phyloP scores from a whole-genome alignment of 306 rosid genomes.

The Inga laurina region DNA sequence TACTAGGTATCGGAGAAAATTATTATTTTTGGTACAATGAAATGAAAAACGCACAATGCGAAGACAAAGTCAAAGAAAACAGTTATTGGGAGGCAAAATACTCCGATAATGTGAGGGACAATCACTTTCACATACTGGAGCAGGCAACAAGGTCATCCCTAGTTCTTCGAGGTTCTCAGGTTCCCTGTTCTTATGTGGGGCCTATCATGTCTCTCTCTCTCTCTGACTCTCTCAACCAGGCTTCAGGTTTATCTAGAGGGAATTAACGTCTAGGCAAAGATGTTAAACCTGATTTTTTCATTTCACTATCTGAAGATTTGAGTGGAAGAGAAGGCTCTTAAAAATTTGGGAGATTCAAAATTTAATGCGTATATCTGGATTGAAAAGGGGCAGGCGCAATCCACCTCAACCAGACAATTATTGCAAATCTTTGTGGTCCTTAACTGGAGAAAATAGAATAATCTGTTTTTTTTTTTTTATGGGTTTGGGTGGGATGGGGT shows the following conservation, averaged over 20 bases:
- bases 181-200: not conserved
- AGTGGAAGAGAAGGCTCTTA: not conserved
- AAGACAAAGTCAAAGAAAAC: not conserved
- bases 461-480: not conserved
- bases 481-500: not conserved
- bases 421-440: not conserved
- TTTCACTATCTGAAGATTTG: constrained; percentile 5
- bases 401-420: not conserved
- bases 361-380: not conserved
- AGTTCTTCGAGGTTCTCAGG: not conserved
- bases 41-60: not conserved
- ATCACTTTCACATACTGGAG: no score
- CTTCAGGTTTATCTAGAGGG: not conserved
- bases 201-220: not conserved
- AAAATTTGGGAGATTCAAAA: not conserved
- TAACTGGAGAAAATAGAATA: not conserved
- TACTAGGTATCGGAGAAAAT: not conserved
- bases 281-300: not conserved
- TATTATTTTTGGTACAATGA: not conserved
- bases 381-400: not conserved
- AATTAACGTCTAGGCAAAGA: not conserved
- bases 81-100: not conserved
- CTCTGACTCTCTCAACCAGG: not conserved
- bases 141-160: not conserved
- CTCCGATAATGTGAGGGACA: no score